Evolutionary conservation across 306 rosid species (phyloP).

Genomic region (Alnus rubra): DNA sequence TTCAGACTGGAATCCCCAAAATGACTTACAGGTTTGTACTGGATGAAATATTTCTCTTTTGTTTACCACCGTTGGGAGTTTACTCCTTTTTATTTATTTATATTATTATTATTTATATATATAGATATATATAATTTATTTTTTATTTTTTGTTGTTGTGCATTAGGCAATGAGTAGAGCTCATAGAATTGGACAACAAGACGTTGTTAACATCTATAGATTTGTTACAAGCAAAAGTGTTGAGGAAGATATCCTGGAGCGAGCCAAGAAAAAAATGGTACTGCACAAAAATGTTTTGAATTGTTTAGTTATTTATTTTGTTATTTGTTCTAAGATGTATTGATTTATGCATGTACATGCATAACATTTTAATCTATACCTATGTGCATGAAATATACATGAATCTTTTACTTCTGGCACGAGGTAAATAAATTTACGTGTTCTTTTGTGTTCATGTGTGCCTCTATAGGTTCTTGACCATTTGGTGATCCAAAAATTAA

Average conservation of each 20-base stretch:
- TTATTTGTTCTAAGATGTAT: neutral
- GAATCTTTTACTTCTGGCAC: conserved; percentile 2
- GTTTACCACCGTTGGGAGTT: neutral
- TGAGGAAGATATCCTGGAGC: conserved; percentile 98
- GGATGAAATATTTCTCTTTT: neutral
- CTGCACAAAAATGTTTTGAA: neutral
- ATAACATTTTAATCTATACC: conserved; percentile 7
- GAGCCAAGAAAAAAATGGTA: conserved; percentile 99
- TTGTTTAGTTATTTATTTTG: neutral
- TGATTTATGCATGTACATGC: neutral
- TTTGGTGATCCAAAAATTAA: conserved; percentile 97
- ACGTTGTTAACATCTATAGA: conserved; percentile 97
- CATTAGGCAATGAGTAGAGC: conserved; percentile 98
- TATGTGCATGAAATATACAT: conserved; percentile 6
- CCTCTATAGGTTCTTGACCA: conserved; percentile 90
- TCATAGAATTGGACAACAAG: conserved; percentile 98
- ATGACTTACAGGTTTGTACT: conserved; percentile 82
- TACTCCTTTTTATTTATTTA: neutral
- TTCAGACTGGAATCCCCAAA: conserved; percentile 99
- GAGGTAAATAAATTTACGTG: conserved; percentile 16
- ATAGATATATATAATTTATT: neutral
- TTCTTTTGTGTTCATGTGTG: conserved; percentile 30
- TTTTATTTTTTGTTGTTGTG: conserved; percentile 4
- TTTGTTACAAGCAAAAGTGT: conserved; percentile 98
- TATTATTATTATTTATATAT: neutral